Evolutionary conservation across 805 yeast species (phyloP).

Genomic region (Yarrowia alimentaria): DNA sequence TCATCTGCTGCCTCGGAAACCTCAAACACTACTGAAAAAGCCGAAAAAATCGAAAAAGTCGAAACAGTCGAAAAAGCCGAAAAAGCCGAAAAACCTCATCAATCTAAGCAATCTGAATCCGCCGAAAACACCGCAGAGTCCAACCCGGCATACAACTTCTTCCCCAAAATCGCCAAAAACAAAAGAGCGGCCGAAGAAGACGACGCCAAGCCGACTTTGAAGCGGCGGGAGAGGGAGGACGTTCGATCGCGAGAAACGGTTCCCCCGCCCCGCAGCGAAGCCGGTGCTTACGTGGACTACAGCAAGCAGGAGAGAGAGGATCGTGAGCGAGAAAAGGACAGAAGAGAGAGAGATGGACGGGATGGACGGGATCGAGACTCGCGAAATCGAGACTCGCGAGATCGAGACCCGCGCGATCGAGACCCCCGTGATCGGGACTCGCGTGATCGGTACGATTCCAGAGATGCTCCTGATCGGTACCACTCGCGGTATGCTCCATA

Average conservation of each 20-base stretch:
- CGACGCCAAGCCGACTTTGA: slow-evolving; percentile 3
- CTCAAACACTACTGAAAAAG: too few relatives aligned
- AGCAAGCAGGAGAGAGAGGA: slow-evolving; percentile 1
- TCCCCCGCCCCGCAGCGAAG: slow-evolving; percentile 1
- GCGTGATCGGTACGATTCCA: not conserved
- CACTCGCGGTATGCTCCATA: too few relatives aligned
- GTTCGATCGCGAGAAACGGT: slow-evolving; percentile 9
- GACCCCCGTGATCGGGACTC: not conserved
- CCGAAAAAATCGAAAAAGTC: too few relatives aligned
- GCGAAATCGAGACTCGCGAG: not conserved
- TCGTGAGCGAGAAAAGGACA: not conserved
- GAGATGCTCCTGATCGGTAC: too few relatives aligned
- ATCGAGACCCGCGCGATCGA: not conserved
- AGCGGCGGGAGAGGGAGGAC: slow-evolving; percentile 19
- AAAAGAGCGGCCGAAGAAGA: slow-evolving; percentile 2
- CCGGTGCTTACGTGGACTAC: slow-evolving; percentile 8
- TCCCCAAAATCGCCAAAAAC: slow-evolving; percentile 15
- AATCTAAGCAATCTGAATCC: not conserved
- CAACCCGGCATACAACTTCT: slow-evolving; percentile 17
- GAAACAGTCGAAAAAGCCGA: too few relatives aligned
- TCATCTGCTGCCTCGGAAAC: too few relatives aligned
- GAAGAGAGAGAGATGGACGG: not conserved
- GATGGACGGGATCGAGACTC: not conserved
- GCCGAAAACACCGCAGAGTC: not conserved
- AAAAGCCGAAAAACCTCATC: not conserved